A percentile compares a stretch with the other conserved stretches of the same genome.
These are phyloP conservation scores for Malassezia cuniculi DNA, from an alignment of 1,284 basidiomycete species.

Conservation along the genomic window DNA sequence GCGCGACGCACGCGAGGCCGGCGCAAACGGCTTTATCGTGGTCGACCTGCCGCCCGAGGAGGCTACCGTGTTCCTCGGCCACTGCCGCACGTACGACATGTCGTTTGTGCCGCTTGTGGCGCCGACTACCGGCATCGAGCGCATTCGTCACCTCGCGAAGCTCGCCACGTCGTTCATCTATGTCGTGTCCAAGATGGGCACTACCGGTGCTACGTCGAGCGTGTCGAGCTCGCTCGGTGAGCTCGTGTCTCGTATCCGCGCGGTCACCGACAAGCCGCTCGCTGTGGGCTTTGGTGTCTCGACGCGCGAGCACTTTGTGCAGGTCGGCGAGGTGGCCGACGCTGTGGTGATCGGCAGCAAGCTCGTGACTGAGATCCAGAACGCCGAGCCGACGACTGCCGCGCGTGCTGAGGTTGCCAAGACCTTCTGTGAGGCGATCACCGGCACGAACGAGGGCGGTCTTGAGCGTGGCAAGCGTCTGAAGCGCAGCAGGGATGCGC, in stretches of 20 bases:
- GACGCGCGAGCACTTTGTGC: constrained; percentile 78
- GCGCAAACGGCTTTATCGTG: constrained; percentile 93
- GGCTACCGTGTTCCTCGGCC: constrained; percentile 73
- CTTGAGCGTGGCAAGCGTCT: constrained; percentile 30
- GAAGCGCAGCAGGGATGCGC: constrained; percentile 25
- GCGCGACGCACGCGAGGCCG: constrained; percentile 69
- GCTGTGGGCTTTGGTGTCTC: constrained; percentile 95
- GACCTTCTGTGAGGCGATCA: constrained; percentile 54
- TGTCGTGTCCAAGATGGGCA: constrained; percentile 77
- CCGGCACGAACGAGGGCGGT: constrained; percentile 45
- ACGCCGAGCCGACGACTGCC: constrained; percentile 46
- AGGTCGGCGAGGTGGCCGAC: constrained; percentile 67
- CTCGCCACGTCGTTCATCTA: constrained; percentile 98
- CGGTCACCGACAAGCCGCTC: constrained; percentile 59
- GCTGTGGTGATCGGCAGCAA: constrained; percentile 88
- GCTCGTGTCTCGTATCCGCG: constrained; percentile 44
- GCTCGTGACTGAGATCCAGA: constrained; percentile 66
- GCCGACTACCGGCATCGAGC: constrained; percentile 72
- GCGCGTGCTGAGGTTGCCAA: constrained; percentile 48
- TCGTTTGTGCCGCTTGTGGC: constrained; percentile 95
- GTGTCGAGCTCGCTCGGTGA: constrained; percentile 47
- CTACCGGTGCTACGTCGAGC: constrained; percentile 74
- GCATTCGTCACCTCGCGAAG: constrained; percentile 76
- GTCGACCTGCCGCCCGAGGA: constrained; percentile 97
- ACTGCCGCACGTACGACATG: constrained; percentile 68